Conservation (phyloP, 768 basidiomycete species). For the Chiua virens region DNA sequence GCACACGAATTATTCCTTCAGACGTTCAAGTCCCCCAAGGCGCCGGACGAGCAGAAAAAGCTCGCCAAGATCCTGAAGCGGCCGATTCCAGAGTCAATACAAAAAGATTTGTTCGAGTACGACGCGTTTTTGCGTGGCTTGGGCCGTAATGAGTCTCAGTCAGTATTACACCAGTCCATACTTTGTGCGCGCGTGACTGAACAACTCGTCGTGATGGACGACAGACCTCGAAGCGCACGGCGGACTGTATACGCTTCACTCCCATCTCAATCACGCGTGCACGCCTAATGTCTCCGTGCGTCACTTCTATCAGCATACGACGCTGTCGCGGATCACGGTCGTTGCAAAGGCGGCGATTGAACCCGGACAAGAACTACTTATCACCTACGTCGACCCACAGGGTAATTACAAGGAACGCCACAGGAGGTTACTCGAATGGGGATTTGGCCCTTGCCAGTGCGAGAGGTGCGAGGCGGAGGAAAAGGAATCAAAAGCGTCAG, state of each 20-base stretch:
- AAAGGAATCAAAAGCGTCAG: constrained; percentile 23
- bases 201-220: neutral
- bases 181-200: neutral
- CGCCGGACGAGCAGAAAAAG: constrained; percentile 52
- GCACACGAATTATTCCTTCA: constrained; percentile 57
- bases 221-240: constrained; percentile 83
- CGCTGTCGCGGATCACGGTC: constrained; percentile 73
- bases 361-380: constrained; percentile 70
- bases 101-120: constrained; percentile 67
- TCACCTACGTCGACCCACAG: constrained; percentile 76
- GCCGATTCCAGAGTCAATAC: constrained; percentile 46
- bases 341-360: constrained; percentile 65
- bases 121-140: constrained; percentile 71
- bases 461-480: constrained; percentile 65
- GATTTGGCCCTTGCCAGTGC: constrained; percentile 71
- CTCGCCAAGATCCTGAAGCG: constrained; percentile 55
- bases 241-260: constrained; percentile 82
- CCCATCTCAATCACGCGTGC: constrained; percentile 87
- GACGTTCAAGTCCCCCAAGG: constrained; percentile 62
- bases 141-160: constrained; percentile 81
- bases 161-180: constrained; percentile 26
- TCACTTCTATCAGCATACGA: constrained; percentile 67
- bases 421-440: constrained; percentile 64
- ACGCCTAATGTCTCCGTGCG: constrained; percentile 76
- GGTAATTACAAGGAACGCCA: constrained; percentile 42